A percentile compares a stretch with the other conserved stretches of the same genome.
These are phyloP conservation scores for Cicer chorassanicum DNA, from an alignment of 306 rosid genomes.

Conservation along the genomic window DNA sequence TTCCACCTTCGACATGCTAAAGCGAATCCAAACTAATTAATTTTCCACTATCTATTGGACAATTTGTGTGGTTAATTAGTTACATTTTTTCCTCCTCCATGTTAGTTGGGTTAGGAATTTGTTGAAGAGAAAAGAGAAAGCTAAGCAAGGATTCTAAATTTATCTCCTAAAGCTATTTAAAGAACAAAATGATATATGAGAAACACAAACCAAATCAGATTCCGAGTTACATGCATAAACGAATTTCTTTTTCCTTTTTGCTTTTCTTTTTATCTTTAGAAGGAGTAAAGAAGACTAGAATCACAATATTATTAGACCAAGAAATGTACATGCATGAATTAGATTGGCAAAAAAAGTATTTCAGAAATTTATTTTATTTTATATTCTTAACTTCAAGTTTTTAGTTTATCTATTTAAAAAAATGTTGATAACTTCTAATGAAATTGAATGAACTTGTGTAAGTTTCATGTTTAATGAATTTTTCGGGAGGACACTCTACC, in stretches of 20 bases:
- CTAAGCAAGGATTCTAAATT: conserved; percentile 8
- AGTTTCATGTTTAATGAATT: too few relatives aligned
- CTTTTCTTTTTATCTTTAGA: conserved; percentile 22
- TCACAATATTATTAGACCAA: background rate
- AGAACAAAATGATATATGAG: background rate
- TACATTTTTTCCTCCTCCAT: conserved; percentile 17
- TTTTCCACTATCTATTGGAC: conserved; percentile 32
- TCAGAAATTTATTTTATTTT: too few relatives aligned
- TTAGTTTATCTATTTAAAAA: too few relatives aligned
- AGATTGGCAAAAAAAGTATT: too few relatives aligned
- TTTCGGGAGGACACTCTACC: too few relatives aligned
- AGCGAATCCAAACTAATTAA: conserved; percentile 37
- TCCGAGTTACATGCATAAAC: background rate
- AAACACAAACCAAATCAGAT: conserved; percentile 35
- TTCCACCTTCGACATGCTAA: conserved; percentile 51
- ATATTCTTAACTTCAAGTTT: too few relatives aligned
- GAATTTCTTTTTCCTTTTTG: conserved; percentile 26
- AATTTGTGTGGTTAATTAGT: conserved; percentile 38
- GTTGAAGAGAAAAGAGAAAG: conserved; percentile 31
- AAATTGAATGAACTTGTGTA: too few relatives aligned
- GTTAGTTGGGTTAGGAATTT: conserved; percentile 40
- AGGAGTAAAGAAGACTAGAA: background rate
- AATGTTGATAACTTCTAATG: too few relatives aligned
- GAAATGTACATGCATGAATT: too few relatives aligned
- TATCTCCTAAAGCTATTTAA: conserved; percentile 31